Evolutionary conservation across 2,329 filamentous ascomycete species (phyloP).

Genomic region (Cytospora piceicola): DNA sequence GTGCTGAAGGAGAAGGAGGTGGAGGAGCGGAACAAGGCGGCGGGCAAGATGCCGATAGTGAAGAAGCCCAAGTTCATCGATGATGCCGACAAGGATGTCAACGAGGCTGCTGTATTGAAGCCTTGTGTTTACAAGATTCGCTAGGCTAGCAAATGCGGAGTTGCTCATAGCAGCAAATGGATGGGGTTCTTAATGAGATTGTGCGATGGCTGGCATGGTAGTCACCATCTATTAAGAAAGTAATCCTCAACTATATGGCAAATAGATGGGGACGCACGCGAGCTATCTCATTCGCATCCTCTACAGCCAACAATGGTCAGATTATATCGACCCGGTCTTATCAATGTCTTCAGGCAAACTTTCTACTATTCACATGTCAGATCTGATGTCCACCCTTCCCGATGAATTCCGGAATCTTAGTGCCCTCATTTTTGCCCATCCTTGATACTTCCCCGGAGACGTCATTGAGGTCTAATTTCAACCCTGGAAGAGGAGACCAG

Average conservation of each 20-base stretch:
- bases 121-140: slow-evolving; percentile 95
- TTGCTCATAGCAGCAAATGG: neutral
- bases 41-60: slow-evolving; percentile 33
- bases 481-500: slow-evolving; percentile 71
- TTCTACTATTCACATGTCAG: slow-evolving; percentile 29
- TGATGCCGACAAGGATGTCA: slow-evolving; percentile 62
- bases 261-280: neutral
- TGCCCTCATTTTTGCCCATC: slow-evolving; percentile 21
- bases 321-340: slow-evolving; percentile 8
- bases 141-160: slow-evolving; percentile 44
- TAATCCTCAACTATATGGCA: slow-evolving; percentile 14
- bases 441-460: slow-evolving; percentile 28
- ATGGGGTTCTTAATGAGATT: neutral
- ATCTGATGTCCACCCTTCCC: slow-evolving; percentile 3
- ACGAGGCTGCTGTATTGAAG: slow-evolving; percentile 74
- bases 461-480: slow-evolving; percentile 33
- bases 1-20: slow-evolving; percentile 66
- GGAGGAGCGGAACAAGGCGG: slow-evolving; percentile 45
- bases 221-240: slow-evolving; percentile 22
- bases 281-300: slow-evolving; percentile 7
- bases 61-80: slow-evolving; percentile 62
- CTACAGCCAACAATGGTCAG: slow-evolving; percentile 9
- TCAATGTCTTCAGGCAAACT: slow-evolving; percentile 12
- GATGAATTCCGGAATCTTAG: slow-evolving; percentile 9
- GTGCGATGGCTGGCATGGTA: neutral